These are phyloP conservation scores for Candida nanaspora DNA, from an alignment of 805 yeast species.

Conservation along the genomic window DNA sequence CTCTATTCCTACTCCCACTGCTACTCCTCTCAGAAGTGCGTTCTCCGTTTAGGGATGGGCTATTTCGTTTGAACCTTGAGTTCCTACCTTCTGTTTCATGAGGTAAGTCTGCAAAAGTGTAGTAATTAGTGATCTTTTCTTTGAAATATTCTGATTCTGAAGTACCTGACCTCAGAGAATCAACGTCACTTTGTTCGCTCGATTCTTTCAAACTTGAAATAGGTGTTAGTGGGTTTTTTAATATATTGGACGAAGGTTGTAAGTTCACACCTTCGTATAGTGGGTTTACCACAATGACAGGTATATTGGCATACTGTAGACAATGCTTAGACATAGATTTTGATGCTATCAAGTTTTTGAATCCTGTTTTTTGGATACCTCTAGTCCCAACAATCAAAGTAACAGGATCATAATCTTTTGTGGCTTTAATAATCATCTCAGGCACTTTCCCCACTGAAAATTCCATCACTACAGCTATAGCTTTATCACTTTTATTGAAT, in stretches of 20 bases:
- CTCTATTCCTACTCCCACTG: conserved; percentile 13
- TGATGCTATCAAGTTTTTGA: conserved; percentile 31
- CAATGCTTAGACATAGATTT: conserved; percentile 42
- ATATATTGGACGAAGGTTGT: neutral
- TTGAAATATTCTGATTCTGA: neutral
- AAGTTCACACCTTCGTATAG: conserved; percentile 9
- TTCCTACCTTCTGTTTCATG: conserved; percentile 4
- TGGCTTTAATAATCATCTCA: conserved; percentile 31
- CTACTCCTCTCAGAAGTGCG: conserved; percentile 3
- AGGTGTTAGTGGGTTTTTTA: neutral
- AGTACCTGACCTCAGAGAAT: neutral
- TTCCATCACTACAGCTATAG: conserved; percentile 36
- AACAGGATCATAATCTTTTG: conserved; percentile 38
- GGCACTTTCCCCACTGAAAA: conserved; percentile 37
- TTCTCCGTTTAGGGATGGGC: no score
- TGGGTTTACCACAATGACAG: conserved; percentile 39
- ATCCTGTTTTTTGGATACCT: conserved; percentile 28
- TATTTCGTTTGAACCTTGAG: conserved; percentile 20
- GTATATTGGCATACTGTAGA: conserved; percentile 37
- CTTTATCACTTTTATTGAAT: conserved; percentile 27
- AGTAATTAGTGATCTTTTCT: neutral
- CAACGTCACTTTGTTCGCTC: no score
- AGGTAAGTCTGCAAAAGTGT: neutral
- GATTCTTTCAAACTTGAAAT: no score
- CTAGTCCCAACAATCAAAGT: conserved; percentile 39